Conservation (phyloP, 345 rosid genomes). For the Rhodamnia argentea region DNA sequence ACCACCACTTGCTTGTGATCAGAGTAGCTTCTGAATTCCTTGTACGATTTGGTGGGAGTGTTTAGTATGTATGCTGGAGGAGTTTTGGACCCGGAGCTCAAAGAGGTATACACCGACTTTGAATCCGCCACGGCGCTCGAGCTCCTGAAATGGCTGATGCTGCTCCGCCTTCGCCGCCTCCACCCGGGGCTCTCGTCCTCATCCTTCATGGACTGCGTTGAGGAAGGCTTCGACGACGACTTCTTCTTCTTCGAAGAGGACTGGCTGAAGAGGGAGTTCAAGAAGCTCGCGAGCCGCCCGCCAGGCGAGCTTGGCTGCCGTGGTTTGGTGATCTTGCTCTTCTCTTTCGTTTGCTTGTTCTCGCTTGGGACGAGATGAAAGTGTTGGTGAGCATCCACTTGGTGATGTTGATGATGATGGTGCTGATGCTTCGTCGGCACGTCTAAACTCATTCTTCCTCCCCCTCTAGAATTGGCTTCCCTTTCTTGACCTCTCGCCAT, state of each 20-base stretch:
- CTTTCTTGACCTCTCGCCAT: constrained; percentile 20
- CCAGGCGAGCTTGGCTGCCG: constrained; percentile 94
- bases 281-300: constrained; percentile 74
- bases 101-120: constrained; percentile 36
- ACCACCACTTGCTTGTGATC: constrained; percentile 35
- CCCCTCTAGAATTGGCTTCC: constrained; percentile 36
- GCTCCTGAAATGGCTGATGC: constrained; percentile 79
- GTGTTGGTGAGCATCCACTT: background rate
- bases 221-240: constrained; percentile 21
- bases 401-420: constrained; percentile 14
- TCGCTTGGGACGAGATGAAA: background rate
- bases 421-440: constrained; percentile 35
- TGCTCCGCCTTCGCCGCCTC: constrained; percentile 71
- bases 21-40: constrained; percentile 39
- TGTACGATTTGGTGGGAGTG: constrained; percentile 53
- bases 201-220: constrained; percentile 35
- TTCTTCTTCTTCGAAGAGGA: constrained; percentile 69
- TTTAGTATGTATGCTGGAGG: constrained; percentile 48
- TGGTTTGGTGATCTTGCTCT: constrained; percentile 44
- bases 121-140: constrained; percentile 22
- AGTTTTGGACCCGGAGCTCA: constrained; percentile 66
- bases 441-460: constrained; percentile 64
- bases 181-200: constrained; percentile 62
- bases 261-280: constrained; percentile 81
- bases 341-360: constrained; percentile 20